These are phyloP conservation scores for Daedaleopsis nitida DNA, from an alignment of 768 basidiomycete genomes.

Conservation along the genomic window DNA sequence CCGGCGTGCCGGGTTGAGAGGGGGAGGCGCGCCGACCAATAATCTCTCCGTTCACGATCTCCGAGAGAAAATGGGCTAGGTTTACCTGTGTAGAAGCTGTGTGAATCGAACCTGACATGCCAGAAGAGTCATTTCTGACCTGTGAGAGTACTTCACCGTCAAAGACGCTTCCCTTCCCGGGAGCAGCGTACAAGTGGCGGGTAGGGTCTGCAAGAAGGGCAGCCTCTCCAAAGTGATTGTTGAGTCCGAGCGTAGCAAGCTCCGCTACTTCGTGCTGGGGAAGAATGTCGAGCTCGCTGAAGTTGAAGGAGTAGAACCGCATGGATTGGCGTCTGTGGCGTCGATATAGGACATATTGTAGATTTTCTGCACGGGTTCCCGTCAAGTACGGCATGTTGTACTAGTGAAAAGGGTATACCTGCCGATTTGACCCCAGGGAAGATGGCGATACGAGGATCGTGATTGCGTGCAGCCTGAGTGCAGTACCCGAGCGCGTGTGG, in stretches of 20 bases:
- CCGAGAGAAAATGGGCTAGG: slow-evolving; percentile 11
- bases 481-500: background rate
- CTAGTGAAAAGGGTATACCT: background rate
- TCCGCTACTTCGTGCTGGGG: slow-evolving; percentile 20
- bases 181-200: background rate
- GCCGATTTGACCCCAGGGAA: background rate
- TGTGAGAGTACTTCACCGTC: slow-evolving; percentile 12
- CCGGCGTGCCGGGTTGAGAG: background rate
- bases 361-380: background rate
- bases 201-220: slow-evolving; percentile 2
- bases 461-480: background rate
- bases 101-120: no score
- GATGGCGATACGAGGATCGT: slow-evolving; percentile 15
- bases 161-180: background rate
- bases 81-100: slow-evolving; percentile 8
- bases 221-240: background rate
- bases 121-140: background rate
- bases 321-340: slow-evolving; percentile 56
- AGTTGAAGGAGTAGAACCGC: slow-evolving; percentile 63
- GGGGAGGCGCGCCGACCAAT: background rate
- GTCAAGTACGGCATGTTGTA: no score
- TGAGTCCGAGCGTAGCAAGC: background rate
- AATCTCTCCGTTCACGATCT: slow-evolving; percentile 2
- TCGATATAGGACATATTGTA: slow-evolving; percentile 38
- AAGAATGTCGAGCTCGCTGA: slow-evolving; percentile 28